These are phyloP conservation scores for Trichomonascus vanleenenianus DNA, from an alignment of 805 yeast genomes.

Conservation along the genomic window DNA sequence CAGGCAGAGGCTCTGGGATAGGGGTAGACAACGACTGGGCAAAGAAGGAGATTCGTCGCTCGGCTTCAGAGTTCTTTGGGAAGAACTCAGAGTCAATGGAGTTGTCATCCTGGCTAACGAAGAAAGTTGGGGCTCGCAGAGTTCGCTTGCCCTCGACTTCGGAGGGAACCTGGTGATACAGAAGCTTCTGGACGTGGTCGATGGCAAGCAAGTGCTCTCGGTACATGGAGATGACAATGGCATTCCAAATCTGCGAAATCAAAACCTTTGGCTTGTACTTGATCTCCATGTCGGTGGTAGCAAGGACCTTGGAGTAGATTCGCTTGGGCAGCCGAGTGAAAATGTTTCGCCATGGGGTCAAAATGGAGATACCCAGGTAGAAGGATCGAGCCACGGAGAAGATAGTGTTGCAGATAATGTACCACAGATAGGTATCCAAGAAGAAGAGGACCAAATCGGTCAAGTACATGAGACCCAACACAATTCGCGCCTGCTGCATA, in stretches of 20 bases:
- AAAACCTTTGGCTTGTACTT: constrained; percentile 45
- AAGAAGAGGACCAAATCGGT: constrained; percentile 93
- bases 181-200: constrained; percentile 60
- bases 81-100: constrained; percentile 50
- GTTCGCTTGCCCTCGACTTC: constrained; percentile 34
- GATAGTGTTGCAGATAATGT: constrained; percentile 86
- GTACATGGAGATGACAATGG: constrained; percentile 75
- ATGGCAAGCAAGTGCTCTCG: constrained; percentile 69
- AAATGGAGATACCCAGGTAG: constrained; percentile 95
- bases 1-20: constrained; percentile 62
- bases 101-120: constrained; percentile 76
- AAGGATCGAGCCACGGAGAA: constrained; percentile 97
- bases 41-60: constrained; percentile 75
- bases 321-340: constrained; percentile 80
- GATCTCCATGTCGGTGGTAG: constrained; percentile 40
- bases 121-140: constrained; percentile 66
- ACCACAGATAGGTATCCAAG: constrained; percentile 99
- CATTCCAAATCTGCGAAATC: constrained; percentile 74
- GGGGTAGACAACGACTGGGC: constrained; percentile 88
- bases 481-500: constrained; percentile 77
- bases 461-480: constrained; percentile 83
- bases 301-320: constrained; percentile 60
- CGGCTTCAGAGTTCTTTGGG: constrained; percentile 65
- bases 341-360: constrained; percentile 99
- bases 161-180: constrained; percentile 40